Evolutionary conservation across 768 basidiomycete genomes (phyloP).

Genomic region (Auricularia sp.): DNA sequence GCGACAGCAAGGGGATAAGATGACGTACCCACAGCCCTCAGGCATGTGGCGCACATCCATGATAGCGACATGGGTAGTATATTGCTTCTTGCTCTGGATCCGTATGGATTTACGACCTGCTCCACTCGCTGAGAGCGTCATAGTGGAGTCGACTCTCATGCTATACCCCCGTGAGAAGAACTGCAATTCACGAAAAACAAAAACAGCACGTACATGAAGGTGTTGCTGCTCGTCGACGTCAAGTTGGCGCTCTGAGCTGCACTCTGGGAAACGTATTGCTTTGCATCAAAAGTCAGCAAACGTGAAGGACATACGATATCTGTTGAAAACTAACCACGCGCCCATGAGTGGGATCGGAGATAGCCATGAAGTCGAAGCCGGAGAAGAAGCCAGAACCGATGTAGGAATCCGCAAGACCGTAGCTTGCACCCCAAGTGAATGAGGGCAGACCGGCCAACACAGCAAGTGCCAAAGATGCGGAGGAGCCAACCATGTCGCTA

Average conservation of each 20-base stretch:
- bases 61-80: constrained; percentile 41
- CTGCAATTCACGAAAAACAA: neutral
- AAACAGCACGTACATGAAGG: constrained; percentile 27
- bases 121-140: constrained; percentile 34
- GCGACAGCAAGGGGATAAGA: constrained; percentile 1
- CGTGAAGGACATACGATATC: neutral
- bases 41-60: constrained; percentile 54
- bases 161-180: neutral
- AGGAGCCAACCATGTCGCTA: no score
- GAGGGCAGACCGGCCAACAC: no score
- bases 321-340: neutral
- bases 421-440: no score
- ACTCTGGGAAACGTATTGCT: constrained; percentile 16
- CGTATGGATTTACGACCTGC: constrained; percentile 52
- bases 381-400: constrained; percentile 38
- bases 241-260: constrained; percentile 47
- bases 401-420: constrained; percentile 29
- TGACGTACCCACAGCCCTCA: constrained; percentile 42
- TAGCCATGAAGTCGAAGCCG: constrained; percentile 38
- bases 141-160: constrained; percentile 46
- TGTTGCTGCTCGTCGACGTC: constrained; percentile 42
- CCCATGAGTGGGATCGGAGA: constrained; percentile 36
- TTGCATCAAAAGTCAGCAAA: neutral
- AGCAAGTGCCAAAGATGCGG: no score
- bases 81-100: constrained; percentile 42